These are phyloP conservation scores for Trichosporon sp. DNA, from an alignment of 1,284 basidiomycete species.

Conservation along the genomic window DNA sequence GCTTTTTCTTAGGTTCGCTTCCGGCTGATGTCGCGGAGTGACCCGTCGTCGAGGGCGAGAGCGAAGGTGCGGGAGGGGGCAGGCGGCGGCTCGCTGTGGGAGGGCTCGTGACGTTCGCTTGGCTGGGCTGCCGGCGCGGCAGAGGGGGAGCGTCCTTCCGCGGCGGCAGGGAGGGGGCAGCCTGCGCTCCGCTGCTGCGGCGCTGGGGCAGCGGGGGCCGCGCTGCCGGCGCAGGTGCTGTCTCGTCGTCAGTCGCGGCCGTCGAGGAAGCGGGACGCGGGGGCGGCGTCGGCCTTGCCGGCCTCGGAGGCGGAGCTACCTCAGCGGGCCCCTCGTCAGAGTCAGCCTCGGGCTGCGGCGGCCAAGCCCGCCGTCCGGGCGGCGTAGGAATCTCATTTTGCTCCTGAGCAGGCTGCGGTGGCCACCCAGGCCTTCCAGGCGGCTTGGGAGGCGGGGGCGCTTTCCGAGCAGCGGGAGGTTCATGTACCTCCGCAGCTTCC, in stretches of 20 bases:
- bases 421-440: too few species aligned
- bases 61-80: background rate
- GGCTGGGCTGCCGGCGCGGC: background rate
- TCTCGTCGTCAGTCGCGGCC: background rate
- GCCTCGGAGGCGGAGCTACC: background rate
- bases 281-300: background rate
- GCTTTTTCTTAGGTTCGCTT: background rate
- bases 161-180: background rate
- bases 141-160: background rate
- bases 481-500: background rate
- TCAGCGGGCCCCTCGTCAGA: too few species aligned
- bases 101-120: background rate
- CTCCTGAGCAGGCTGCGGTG: too few species aligned
- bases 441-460: too few species aligned
- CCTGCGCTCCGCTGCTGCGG: background rate
- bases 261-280: background rate
- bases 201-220: background rate
- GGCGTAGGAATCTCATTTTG: too few species aligned
- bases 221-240: background rate
- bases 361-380: too few species aligned
- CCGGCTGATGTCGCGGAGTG: background rate
- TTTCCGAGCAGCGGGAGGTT: too few species aligned
- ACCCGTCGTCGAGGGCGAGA: background rate
- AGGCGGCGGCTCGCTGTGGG: background rate
- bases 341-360: too few species aligned